Base-by-base conservation (phyloP, 1,284 basidiomycete genomes). In the Vanrija sp. region DNA sequence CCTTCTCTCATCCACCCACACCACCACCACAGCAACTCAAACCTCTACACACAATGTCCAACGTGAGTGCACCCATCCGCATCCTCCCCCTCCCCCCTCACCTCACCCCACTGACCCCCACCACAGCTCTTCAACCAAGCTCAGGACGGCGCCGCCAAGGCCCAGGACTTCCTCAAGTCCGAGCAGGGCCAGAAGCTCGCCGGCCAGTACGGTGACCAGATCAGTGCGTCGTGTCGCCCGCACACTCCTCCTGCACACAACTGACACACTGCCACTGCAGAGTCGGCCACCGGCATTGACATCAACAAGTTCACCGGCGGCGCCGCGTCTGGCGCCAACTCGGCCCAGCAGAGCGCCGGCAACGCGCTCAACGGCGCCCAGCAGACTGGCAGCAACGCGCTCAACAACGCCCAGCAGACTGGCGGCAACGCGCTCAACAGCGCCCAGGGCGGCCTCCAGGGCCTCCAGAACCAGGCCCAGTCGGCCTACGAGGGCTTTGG, bases 91-190 rank as follows among this genome's bases (percentile, higher is more conserved):
- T 43, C 46, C 29, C 29, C 43, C 21, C 26, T 29, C 61, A 59
- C 9, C 34, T 12, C 34, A 12, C 34, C 28, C 8, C 28, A 6
- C 28, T 29, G 8, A 29, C 28, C 10, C 28, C 9, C 34, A 34
- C 49, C 47, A 14, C 58, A 59, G 16, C 54, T 54, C n/a, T 55
- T 57, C 50, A 49, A 39, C 29, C 78, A 67, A 82, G 28, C 56
- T 65, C 48, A 54, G 63, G 40, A 14, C 34, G 34, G 12, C 2
- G 34, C 34, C 34, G 14, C 26, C 51, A 62, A 65, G 58, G 68
- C 66, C 14, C 65, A 66, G 54, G 52, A 62, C 16, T 70, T 61
- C 58, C 51, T 68, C 29, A 52, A 60, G 43, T 61, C 59, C 26
- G 62, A 66, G 16, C 45, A 67, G 45, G 66, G 68, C 38, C 45